A percentile compares a stretch with the other conserved stretches of the same genome.
Conservation (phyloP, 164 flowering plant genomes). For the Amborella trichopoda region DNA sequence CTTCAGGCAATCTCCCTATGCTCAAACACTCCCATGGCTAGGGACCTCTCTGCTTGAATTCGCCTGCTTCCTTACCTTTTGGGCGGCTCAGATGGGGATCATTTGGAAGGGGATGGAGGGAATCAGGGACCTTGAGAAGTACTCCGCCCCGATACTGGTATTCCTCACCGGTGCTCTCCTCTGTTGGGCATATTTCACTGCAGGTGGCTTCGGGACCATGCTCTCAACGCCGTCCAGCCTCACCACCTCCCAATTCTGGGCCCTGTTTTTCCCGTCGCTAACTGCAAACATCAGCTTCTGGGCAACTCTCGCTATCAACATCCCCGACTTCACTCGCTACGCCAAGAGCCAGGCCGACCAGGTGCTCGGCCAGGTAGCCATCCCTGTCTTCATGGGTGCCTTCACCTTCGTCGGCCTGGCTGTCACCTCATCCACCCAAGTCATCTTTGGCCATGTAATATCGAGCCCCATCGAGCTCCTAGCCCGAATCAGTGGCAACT, state of each 20-base stretch:
- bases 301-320: constrained; percentile 81
- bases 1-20: constrained; percentile 22
- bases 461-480: constrained; percentile 79
- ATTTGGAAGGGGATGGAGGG: constrained; percentile 82
- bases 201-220: constrained; percentile 75
- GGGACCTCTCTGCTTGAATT: constrained; percentile 88
- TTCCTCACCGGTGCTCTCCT: constrained; percentile 43
- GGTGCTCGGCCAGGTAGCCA: constrained; percentile 67
- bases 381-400: constrained; percentile 81
- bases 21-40: constrained; percentile 42
- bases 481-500: constrained; percentile 44
- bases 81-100: constrained; percentile 51
- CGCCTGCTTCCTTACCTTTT: constrained; percentile 60
- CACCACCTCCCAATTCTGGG: constrained; percentile 51
- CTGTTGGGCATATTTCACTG: constrained; percentile 63
- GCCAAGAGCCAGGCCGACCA: constrained; percentile 74
- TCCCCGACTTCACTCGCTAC: constrained; percentile 82
- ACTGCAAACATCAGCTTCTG: constrained; percentile 91
- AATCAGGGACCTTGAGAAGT: constrained; percentile 63
- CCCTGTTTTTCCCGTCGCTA: constrained; percentile 76
- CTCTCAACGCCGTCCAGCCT: constrained; percentile 51
- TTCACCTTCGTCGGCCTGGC: constrained; percentile 93
- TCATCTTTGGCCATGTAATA: constrained; percentile 63
- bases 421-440: constrained; percentile 64
- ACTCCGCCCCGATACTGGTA: constrained; percentile 70